Base-by-base conservation (phyloP, 2,329 filamentous ascomycete genomes). In the Neonectria neomacrospora region DNA sequence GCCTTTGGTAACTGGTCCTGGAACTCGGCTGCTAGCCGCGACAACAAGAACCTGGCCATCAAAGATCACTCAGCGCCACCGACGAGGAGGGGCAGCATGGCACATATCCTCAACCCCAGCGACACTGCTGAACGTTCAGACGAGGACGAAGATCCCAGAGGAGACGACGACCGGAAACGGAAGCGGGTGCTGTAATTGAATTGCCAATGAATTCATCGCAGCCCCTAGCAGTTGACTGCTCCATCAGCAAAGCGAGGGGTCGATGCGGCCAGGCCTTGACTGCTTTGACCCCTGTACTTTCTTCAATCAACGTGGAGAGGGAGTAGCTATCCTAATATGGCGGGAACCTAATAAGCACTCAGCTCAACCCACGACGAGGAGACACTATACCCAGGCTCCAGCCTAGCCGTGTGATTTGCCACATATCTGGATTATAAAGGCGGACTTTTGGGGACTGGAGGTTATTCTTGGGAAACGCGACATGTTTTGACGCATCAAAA, bases 21-120 rank as follows among this genome's bases (percentile, higher is more conserved):
- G 86, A 81, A 80, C 59, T 81, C 82, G 34, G 83, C 83, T 6
- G 72, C 71, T 16, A 81, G 78, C 66, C 80, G 83, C 45, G 84
- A 84, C 54, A 82, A 82, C 60, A 84, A 84, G 72, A 83, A 81
- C 20, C 77, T 87, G 9, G 75, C 80, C 4, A 73, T 87, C 48
- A 84, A 82, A 64, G 86, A 88, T 67, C 82, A 83, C 62, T 88
- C 86, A 2, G 84, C 80, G 0, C 86, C 86, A 2, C 83, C 85
- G 1, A 88, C 86, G 0, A 78, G 86, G 48, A 77, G 86, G 53
- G 85, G 86, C 23, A 88, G 86, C 75, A 88, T 88, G 85, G 86
- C 86, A 0, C 86, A 88, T 64, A 88, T 88, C 18, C 78, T 88
- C n/a, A 88, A 88, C 70, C 86, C 86, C 1, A 85, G 85, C 23